Evolutionary conservation across 108 stramenopile species (phyloP), one percentile per base, ranked within the genome.

Genomic region (Nannochloropsis granulata): DNA sequence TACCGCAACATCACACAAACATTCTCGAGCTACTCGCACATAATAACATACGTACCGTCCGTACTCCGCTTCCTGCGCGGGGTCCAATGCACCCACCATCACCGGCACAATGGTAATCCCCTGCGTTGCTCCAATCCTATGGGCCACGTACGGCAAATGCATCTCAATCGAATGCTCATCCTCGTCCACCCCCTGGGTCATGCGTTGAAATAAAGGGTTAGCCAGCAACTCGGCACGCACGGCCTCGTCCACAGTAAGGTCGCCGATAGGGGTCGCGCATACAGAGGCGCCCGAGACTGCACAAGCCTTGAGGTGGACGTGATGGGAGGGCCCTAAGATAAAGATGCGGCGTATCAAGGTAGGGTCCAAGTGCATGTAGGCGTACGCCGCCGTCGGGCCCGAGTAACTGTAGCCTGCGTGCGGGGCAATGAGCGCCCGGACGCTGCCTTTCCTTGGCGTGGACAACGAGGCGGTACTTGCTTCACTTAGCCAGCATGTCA

Each of bases 151-250:
- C n/a, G 90, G 90, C 43, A 90, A 24, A 83, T 90, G 90, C 90
- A 90, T 90, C 42, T 90, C 90, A 43, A 90, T 86, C 21, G 85
- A 86, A 25, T 90, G 90, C 81, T 90, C 90, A 8, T 85, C 90
- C 44, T 90, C 90, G 78, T 90, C 90, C 46, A 86, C 46, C 43
- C 42, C 21, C 14, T 25, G 44, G 1, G 79, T 84, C 89, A 90
- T 88, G 9, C 25, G 45, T 25, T 87, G 89, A 25, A 90, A 90
- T 1, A 56, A n/a, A 43, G 89, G 89, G 0, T 80, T 80, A 12
- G 34, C 44, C 45, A 90, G 84, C 23, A 90, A 89, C 23, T 88
- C 84, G 13, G 25, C 34, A 7, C 46, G 78, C 7, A 86, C 82
- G 16, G 25, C 85, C 85, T 86, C 45, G 78, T 90, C 88, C 42